These are phyloP conservation scores for Lumnitzera racemosa DNA, from an alignment of 345 rosid species.

Conservation along the genomic window DNA sequence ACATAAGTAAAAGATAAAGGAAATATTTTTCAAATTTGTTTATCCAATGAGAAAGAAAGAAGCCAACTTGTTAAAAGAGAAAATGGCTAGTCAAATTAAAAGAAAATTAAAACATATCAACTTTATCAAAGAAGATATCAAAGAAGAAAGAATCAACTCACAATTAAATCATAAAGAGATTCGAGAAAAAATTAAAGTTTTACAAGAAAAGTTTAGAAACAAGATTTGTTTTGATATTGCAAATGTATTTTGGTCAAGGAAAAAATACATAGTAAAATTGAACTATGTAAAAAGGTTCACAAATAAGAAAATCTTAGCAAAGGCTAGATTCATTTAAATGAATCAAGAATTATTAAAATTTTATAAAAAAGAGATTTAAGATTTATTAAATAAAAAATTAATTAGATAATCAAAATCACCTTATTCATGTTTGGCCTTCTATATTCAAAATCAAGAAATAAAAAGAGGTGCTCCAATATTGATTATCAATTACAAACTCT, in stretches of 20 bases:
- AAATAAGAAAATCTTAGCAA: neutral
- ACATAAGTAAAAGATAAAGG: too few species aligned
- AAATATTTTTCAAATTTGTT: neutral
- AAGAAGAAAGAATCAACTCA: neutral
- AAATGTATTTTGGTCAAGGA: neutral
- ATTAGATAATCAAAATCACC: conserved; percentile 2
- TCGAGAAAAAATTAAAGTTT: neutral
- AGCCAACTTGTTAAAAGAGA: neutral
- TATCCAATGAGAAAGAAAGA: neutral
- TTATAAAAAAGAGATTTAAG: neutral
- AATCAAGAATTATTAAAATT: neutral
- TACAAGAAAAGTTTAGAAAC: too few species aligned
- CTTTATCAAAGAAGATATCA: too few species aligned
- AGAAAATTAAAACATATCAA: too few species aligned
- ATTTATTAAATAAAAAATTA: neutral
- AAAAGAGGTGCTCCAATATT: neutral
- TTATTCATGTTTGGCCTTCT: neutral
- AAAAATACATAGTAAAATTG: neutral
- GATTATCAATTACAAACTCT: neutral
- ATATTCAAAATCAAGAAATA: neutral
- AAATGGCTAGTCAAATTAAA: too few species aligned
- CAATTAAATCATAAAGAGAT: too few species aligned
- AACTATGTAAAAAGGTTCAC: neutral
- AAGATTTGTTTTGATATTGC: neutral
- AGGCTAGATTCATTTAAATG: neutral